A percentile compares a stretch with the other conserved stretches of the same genome.
Conservation (phyloP, 305 asterid genomes). For the Fraxinus dipetala region DNA sequence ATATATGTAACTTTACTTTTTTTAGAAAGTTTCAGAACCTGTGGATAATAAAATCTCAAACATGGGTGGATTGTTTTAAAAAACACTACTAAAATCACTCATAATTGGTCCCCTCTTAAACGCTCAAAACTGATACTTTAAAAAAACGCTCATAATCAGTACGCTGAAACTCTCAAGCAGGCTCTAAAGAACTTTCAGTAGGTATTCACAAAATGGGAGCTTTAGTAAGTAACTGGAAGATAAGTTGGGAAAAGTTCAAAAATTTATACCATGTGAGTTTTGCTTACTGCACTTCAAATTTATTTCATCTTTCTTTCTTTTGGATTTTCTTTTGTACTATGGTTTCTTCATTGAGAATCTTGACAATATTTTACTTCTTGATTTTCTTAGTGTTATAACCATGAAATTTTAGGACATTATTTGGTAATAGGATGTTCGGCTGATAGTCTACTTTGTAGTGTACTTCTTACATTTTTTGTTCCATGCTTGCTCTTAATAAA, state of each 20-base stretch:
- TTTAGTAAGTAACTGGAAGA: neutral
- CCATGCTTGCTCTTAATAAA: neutral
- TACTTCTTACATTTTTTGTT: neutral
- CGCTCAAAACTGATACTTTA: neutral
- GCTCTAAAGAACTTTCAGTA: neutral
- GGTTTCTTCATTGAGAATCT: neutral
- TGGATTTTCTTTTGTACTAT: neutral
- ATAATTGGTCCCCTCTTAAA: neutral
- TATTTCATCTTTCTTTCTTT: neutral
- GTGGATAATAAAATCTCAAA: neutral
- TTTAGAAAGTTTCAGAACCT: neutral
- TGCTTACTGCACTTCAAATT: neutral
- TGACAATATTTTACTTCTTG: neutral
- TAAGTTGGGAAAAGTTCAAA: neutral
- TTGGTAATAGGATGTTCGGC: neutral
- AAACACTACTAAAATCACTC: neutral
- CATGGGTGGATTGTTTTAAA: neutral
- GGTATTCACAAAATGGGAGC: neutral
- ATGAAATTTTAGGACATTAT: constrained; percentile 6
- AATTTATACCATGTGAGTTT: neutral
- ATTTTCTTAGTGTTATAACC: neutral
- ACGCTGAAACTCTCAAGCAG: neutral
- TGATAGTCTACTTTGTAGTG: neutral
- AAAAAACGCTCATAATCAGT: neutral
- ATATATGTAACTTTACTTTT: too few relatives aligned